Evolutionary conservation across 2,329 filamentous ascomycete genomes (phyloP).

Genomic region (Cladophialophora carrionii): DNA sequence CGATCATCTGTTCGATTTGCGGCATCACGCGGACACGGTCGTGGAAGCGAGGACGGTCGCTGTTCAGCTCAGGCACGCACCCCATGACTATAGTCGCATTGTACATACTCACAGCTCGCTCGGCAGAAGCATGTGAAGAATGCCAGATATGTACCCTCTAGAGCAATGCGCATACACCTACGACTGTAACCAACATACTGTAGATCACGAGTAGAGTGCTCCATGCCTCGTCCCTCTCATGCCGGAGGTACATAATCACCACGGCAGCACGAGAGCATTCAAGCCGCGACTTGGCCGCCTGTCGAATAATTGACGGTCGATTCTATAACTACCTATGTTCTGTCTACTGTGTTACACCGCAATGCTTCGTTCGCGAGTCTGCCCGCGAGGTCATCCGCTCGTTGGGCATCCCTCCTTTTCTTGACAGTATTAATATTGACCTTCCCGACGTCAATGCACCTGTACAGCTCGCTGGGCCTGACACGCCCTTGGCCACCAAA

Average conservation of each 20-base stretch:
- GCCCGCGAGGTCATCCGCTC: not conserved
- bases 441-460: constrained; percentile 35
- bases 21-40: no score
- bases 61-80: not conserved
- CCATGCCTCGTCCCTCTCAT: no score
- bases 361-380: not conserved
- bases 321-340: no score
- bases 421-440: constrained; percentile 44
- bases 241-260: no score
- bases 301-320: no score
- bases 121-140: not conserved
- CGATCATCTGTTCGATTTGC: no score
- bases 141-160: not conserved
- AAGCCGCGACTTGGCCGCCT: no score
- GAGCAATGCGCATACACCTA: not conserved
- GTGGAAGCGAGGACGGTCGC: not conserved
- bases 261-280: no score
- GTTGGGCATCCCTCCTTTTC: constrained; percentile 49
- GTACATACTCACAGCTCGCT: no score
- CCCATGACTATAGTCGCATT: not conserved
- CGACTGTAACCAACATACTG: not conserved
- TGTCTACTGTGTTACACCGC: no score
- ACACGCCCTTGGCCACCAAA: constrained; percentile 38
- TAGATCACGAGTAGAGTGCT: not conserved
- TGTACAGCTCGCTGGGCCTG: constrained; percentile 35